Evolutionary conservation across 495 filamentous ascomycete species (phyloP).

Genomic region (Penicillium daleae): DNA sequence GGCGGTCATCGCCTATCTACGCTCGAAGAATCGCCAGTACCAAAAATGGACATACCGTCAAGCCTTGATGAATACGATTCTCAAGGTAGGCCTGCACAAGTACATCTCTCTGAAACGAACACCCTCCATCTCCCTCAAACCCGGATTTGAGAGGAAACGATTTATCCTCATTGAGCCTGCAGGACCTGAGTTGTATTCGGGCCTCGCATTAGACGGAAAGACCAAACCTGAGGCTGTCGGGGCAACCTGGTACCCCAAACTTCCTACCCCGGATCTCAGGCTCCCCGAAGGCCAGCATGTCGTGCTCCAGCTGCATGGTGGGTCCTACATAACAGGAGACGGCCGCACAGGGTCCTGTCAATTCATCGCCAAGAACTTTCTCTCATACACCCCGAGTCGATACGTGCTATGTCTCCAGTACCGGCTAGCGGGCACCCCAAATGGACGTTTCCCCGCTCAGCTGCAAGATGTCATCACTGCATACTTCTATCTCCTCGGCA

Average conservation of each 20-base stretch:
- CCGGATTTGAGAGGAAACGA: slow-evolving; percentile 15
- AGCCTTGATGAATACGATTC: slow-evolving; percentile 16
- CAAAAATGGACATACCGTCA: slow-evolving; percentile 32
- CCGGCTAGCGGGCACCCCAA: slow-evolving; percentile 37
- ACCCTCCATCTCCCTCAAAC: slow-evolving; percentile 15
- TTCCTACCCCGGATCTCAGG: slow-evolving; percentile 4
- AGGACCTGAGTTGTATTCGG: slow-evolving; percentile 27
- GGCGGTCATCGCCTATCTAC: slow-evolving; percentile 15
- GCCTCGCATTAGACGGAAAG: slow-evolving; percentile 24
- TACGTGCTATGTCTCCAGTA: slow-evolving; percentile 42
- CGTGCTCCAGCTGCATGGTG: slow-evolving; percentile 39
- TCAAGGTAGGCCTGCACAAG: slow-evolving; percentile 18
- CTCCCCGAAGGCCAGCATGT: slow-evolving; percentile 26
- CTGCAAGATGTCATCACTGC: slow-evolving; percentile 51
- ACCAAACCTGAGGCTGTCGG: slow-evolving; percentile 37
- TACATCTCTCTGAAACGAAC: slow-evolving; percentile 12
- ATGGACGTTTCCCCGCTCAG: slow-evolving; percentile 46
- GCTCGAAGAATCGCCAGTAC: slow-evolving; percentile 21
- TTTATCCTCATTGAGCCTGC: slow-evolving; percentile 27
- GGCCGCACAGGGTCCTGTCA: slow-evolving; percentile 25
- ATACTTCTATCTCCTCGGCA: slow-evolving; percentile 41
- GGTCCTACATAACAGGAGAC: slow-evolving; percentile 23
- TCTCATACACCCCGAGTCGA: slow-evolving; percentile 29
- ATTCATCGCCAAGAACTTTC: slow-evolving; percentile 40
- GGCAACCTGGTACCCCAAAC: slow-evolving; percentile 41